Percentiles rank a stretch among this genome's conserved stretches.
Evolutionary conservation across 352 stramenopile species (phyloP).

Genomic region (Globisporangium paddicum): DNA sequence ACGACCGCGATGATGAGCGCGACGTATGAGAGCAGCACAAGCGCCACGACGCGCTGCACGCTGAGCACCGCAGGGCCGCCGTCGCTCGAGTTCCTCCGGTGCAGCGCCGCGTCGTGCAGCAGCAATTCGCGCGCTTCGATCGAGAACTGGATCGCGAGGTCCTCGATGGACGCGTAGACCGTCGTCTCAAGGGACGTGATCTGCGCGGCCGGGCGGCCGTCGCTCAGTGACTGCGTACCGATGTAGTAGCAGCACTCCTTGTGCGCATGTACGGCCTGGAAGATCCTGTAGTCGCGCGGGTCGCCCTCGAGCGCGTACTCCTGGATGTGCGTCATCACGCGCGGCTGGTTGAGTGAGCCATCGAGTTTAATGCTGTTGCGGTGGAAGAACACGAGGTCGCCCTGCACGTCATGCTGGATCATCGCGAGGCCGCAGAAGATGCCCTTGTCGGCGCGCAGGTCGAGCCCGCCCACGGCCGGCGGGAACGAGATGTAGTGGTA

Average conservation of each 20-base stretch:
- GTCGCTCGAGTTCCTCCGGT: constrained; percentile 21
- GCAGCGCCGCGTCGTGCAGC: constrained; percentile 27
- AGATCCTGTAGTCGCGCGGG: constrained; percentile 74
- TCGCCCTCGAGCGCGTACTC: constrained; percentile 70
- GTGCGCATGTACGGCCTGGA: constrained; percentile 73
- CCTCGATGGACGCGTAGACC: constrained; percentile 70
- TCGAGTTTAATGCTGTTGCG: constrained; percentile 84
- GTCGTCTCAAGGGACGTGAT: constrained; percentile 67
- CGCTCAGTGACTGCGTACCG: constrained; percentile 51
- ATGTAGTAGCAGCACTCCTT: constrained; percentile 89
- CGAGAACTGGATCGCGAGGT: constrained; percentile 77
- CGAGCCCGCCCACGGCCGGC: constrained; percentile 65
- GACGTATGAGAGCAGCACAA: constrained; percentile 66
- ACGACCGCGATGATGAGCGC: constrained; percentile 66
- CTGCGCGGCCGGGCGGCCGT: constrained; percentile 64
- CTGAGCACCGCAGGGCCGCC: constrained; percentile 26
- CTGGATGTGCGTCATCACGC: constrained; percentile 80
- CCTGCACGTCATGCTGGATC: constrained; percentile 84
- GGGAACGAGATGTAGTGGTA: constrained; percentile 79
- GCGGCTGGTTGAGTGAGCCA: constrained; percentile 56
- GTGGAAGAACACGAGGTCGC: constrained; percentile 84
- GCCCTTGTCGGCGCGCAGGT: constrained; percentile 56
- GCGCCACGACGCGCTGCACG: constrained; percentile 59
- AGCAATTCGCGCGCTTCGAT: constrained; percentile 60
- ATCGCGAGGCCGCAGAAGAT: constrained; percentile 83